These are phyloP conservation scores for Sanghuangporus weigelae DNA, from an alignment of 1,284 basidiomycete species.

Conservation along the genomic window DNA sequence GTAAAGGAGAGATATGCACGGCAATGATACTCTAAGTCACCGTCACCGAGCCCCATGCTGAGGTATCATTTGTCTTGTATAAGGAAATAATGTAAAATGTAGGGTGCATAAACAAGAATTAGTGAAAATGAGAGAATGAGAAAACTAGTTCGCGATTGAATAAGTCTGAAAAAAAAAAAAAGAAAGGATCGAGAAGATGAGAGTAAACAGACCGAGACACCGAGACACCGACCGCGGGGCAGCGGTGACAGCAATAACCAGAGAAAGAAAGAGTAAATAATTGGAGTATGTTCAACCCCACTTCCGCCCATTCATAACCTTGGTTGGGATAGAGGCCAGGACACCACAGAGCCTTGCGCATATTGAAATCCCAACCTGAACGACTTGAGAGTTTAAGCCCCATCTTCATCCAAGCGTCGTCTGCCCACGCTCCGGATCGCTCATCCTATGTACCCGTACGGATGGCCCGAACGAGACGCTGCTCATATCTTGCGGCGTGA, in stretches of 20 bases:
- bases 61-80: neutral
- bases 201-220: neutral
- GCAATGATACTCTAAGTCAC: too few relatives aligned
- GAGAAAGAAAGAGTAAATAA: neutral
- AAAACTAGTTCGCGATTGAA: too few relatives aligned
- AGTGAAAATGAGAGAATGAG: too few relatives aligned
- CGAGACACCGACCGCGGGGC: neutral
- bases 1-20: too few relatives aligned
- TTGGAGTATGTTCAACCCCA: neutral
- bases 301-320: neutral
- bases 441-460: constrained; percentile 74
- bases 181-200: neutral
- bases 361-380: too few relatives aligned
- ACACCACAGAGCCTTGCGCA: too few relatives aligned
- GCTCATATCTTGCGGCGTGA: constrained; percentile 85
- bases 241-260: neutral
- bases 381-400: too few relatives aligned
- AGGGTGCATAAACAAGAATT: neutral
- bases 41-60: too few relatives aligned
- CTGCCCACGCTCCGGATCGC: constrained; percentile 70
- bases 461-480: constrained; percentile 55
- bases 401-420: constrained; percentile 33
- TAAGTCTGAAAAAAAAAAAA: too few relatives aligned
- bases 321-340: neutral
- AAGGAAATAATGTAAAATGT: neutral